These are phyloP conservation scores for Penicillium sp. DNA, from an alignment of 2,329 filamentous ascomycete genomes.

Conservation along the genomic window DNA sequence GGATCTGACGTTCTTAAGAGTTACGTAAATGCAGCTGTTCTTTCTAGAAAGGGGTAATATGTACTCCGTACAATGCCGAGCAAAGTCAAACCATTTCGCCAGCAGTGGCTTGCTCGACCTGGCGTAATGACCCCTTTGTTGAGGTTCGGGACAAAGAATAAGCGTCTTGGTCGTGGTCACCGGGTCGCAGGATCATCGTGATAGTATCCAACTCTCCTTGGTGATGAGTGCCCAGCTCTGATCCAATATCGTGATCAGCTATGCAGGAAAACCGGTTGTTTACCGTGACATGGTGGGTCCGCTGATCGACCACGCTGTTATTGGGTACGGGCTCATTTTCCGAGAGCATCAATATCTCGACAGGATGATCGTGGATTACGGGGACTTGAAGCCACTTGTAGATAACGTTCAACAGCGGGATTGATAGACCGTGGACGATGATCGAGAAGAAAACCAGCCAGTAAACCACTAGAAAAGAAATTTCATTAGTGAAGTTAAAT, in stretches of 20 bases:
- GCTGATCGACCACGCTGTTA: conserved; percentile 33
- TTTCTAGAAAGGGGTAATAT: neutral
- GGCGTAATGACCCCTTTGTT: conserved; percentile 4
- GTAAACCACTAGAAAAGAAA: conserved; percentile 44
- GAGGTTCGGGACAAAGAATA: neutral
- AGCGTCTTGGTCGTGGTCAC: neutral
- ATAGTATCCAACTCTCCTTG: conserved; percentile 11
- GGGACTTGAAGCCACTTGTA: conserved; percentile 35
- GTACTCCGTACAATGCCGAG: neutral
- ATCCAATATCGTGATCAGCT: conserved; percentile 2
- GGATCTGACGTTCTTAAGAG: neutral
- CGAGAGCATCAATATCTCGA: conserved; percentile 36
- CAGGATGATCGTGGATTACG: conserved; percentile 35
- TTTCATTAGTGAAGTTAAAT: neutral
- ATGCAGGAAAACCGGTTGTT: conserved; percentile 38
- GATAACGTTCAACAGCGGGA: conserved; percentile 37
- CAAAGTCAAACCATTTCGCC: conserved; percentile 4
- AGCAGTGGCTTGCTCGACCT: conserved; percentile 1
- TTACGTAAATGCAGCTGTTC: neutral
- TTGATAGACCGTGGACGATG: conserved; percentile 42
- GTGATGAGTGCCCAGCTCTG: neutral
- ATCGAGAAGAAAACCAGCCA: conserved; percentile 48
- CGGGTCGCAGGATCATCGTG: neutral
- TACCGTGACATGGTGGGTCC: conserved; percentile 33
- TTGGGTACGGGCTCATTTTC: conserved; percentile 39